Evolutionary conservation across 805 yeast species (phyloP).

Genomic region (Ogataea parapolymorpha): DNA sequence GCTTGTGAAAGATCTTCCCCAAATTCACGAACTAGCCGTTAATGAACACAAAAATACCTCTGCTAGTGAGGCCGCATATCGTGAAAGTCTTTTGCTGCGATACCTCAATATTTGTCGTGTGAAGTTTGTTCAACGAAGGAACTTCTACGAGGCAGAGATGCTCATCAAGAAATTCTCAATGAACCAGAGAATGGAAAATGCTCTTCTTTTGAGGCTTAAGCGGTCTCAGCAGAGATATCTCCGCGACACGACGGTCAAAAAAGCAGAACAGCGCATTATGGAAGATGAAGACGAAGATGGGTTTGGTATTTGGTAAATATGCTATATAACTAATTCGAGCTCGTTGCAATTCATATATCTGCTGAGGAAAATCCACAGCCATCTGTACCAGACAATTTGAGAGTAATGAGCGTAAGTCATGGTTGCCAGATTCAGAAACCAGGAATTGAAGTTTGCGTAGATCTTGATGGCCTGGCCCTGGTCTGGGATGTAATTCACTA

Average conservation of each 20-base stretch:
- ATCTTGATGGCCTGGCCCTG: slow-evolving; percentile 33
- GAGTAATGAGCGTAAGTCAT: slow-evolving; percentile 81
- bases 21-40: slow-evolving; percentile 10
- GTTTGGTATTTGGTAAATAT: slow-evolving; percentile 26
- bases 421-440: slow-evolving; percentile 51
- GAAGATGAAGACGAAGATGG: slow-evolving; percentile 32
- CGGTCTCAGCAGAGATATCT: slow-evolving; percentile 20
- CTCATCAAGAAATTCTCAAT: slow-evolving; percentile 27
- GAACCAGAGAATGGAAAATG: slow-evolving; percentile 20
- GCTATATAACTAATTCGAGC: slow-evolving; percentile 33
- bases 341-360: slow-evolving; percentile 78
- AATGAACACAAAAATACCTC: slow-evolving; percentile 13
- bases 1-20: slow-evolving; percentile 23
- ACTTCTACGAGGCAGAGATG: slow-evolving; percentile 28
- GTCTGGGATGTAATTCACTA: neutral
- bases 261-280: slow-evolving; percentile 7
- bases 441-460: slow-evolving; percentile 37
- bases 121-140: slow-evolving; percentile 18
- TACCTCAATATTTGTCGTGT: slow-evolving; percentile 24
- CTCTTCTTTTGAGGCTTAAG: slow-evolving; percentile 13
- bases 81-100: slow-evolving; percentile 19
- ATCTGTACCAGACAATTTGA: slow-evolving; percentile 95
- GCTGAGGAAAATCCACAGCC: slow-evolving; percentile 78
- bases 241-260: slow-evolving; percentile 10
- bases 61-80: slow-evolving; percentile 17